Conservation (phyloP, 352 stramenopile species). For the Phytophthora ramorum region DNA sequence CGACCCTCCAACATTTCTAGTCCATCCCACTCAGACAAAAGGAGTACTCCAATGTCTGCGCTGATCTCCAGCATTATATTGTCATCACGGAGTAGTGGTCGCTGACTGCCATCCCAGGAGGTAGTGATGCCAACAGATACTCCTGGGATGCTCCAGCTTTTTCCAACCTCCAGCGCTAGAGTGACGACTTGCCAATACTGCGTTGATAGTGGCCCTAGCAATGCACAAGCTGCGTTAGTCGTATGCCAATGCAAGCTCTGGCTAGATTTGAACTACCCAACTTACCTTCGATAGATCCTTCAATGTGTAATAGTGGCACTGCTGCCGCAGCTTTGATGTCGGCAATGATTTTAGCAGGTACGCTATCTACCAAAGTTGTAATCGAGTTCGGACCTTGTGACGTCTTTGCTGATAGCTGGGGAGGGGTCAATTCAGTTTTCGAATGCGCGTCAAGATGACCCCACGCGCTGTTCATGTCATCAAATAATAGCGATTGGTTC, state of each 20-base stretch:
- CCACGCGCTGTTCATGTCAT: background rate
- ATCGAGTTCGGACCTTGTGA: too few species aligned
- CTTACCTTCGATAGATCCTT: slow-evolving; percentile 36
- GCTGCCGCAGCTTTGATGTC: background rate
- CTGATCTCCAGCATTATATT: slow-evolving; percentile 15
- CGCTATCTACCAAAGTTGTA: too few species aligned
- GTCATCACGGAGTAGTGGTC: background rate
- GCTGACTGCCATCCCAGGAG: slow-evolving; percentile 8
- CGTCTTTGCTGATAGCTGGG: too few species aligned
- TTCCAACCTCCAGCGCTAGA: slow-evolving; percentile 17
- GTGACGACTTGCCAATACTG: slow-evolving; percentile 24
- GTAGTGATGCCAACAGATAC: slow-evolving; percentile 8
- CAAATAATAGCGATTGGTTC: background rate
- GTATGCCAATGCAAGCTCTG: background rate
- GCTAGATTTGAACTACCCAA: background rate
- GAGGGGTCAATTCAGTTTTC: too few species aligned
- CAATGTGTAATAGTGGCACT: slow-evolving; percentile 15
- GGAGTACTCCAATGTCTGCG: slow-evolving; percentile 15
- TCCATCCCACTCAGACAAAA: slow-evolving; percentile 3
- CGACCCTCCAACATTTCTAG: background rate
- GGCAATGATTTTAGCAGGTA: too few species aligned
- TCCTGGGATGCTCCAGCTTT: slow-evolving; percentile 6
- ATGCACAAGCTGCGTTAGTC: background rate
- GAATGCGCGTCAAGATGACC: background rate
- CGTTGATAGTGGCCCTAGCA: slow-evolving; percentile 24